Percentiles rank a stretch among this genome's conserved stretches.
Conservation (phyloP, 192 early-diverging fungal species). For the Helicostylum pulchrum region DNA sequence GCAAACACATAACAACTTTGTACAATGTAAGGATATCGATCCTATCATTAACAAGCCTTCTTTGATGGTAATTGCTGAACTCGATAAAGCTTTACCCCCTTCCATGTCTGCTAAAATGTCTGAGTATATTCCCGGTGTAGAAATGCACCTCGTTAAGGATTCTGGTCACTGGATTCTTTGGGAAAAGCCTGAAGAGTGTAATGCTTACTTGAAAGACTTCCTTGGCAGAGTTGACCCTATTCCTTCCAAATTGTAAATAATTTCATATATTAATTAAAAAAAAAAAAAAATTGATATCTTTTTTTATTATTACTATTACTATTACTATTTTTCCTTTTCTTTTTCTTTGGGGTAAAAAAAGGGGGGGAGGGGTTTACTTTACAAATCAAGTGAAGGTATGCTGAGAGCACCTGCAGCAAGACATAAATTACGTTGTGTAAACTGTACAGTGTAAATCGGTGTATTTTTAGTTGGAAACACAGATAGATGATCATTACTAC, state of each 20-base stretch:
- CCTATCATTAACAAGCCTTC: slow-evolving; percentile 21
- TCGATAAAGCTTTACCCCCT: slow-evolving; percentile 32
- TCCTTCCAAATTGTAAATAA: slow-evolving; percentile 14
- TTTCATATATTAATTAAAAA: not conserved
- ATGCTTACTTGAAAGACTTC: slow-evolving; percentile 25
- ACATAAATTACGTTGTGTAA: slow-evolving; percentile 83
- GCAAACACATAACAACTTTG: slow-evolving; percentile 27
- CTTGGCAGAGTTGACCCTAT: slow-evolving; percentile 17
- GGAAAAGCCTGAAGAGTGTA: slow-evolving; percentile 31
- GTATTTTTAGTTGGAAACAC: slow-evolving; percentile 90
- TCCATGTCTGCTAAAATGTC: slow-evolving; percentile 32
- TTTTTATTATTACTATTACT: too few relatives aligned
- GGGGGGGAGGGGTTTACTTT: too few relatives aligned
- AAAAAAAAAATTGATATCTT: not conserved
- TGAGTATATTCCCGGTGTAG: slow-evolving; percentile 26
- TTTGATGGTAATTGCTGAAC: slow-evolving; percentile 35
- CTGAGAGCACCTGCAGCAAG: slow-evolving; percentile 79
- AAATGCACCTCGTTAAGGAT: slow-evolving; percentile 22
- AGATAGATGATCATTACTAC: slow-evolving; percentile 54
- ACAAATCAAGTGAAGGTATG: slow-evolving; percentile 3
- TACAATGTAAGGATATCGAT: slow-evolving; percentile 29
- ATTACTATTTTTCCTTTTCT: too few relatives aligned
- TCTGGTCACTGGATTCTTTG: slow-evolving; percentile 40
- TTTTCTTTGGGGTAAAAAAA: too few relatives aligned
- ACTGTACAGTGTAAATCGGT: slow-evolving; percentile 81